A percentile compares a stretch with the other conserved stretches of the same genome.
Evolutionary conservation across 2,329 filamentous ascomycete species (phyloP).

Genomic region (Colletotrichum orchidophilum): DNA sequence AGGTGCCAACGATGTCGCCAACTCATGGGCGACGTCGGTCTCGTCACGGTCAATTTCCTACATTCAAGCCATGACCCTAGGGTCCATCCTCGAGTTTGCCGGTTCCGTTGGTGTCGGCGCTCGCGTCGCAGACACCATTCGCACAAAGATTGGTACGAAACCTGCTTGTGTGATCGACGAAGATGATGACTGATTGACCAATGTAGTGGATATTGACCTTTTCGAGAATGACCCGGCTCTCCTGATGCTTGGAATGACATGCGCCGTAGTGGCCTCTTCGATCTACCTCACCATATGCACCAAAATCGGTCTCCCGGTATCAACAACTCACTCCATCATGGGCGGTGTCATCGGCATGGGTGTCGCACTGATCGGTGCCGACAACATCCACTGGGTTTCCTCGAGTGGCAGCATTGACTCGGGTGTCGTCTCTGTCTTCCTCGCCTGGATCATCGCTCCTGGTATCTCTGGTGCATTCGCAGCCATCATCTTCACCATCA

Average conservation of each 20-base stretch:
- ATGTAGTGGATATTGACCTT: conserved; percentile 49
- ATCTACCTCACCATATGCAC: conserved; percentile 55
- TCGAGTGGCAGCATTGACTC: conserved; percentile 34
- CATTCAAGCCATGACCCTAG: conserved; percentile 56
- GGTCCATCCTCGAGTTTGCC: conserved; percentile 57
- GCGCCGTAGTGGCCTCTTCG: conserved; percentile 48
- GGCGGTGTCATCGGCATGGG: conserved; percentile 56
- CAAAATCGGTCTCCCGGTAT: conserved; percentile 45
- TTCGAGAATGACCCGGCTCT: conserved; percentile 51
- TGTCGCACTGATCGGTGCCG: conserved; percentile 50
- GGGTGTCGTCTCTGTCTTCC: conserved; percentile 58
- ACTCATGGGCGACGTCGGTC: conserved; percentile 70
- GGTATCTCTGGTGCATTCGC: conserved; percentile 53
- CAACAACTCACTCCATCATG: conserved; percentile 57
- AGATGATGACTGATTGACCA: background rate
- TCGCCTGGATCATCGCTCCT: conserved; percentile 58
- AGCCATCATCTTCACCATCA: conserved; percentile 53
- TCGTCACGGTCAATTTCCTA: conserved; percentile 67
- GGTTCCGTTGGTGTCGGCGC: conserved; percentile 59
- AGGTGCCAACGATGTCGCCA: conserved; percentile 65
- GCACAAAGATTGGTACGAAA: conserved; percentile 43
- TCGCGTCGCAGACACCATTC: conserved; percentile 57
- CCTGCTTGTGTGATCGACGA: background rate
- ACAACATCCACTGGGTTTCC: conserved; percentile 52
- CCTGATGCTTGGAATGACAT: conserved; percentile 53